Evolutionary conservation across 2,329 filamentous ascomycete genomes (phyloP).

Genomic region (Exophiala dermatitidis): DNA sequence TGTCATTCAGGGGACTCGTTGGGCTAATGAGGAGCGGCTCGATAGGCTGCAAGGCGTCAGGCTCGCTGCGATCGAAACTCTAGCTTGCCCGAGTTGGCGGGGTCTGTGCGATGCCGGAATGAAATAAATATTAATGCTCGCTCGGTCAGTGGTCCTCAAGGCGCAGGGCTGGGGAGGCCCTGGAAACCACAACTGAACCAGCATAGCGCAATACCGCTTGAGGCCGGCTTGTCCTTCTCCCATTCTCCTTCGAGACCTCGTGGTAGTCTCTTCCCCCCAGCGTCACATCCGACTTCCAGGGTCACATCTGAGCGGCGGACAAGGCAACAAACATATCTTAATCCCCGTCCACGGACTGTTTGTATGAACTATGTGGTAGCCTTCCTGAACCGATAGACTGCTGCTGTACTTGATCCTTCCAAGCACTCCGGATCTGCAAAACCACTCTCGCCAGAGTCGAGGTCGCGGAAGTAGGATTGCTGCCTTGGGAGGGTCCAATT

Average conservation of each 20-base stretch:
- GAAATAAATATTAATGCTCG: background rate
- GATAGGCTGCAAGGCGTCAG: background rate
- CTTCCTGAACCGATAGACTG: background rate
- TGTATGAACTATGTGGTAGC: background rate
- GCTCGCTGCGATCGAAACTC: background rate
- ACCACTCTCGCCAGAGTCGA: background rate
- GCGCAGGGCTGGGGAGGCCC: background rate
- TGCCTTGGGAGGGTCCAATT: slow-evolving; percentile 3
- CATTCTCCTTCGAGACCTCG: background rate
- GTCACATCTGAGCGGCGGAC: slow-evolving; percentile 19
- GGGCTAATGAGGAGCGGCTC: no score
- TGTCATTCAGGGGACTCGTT: background rate
- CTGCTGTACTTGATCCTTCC: slow-evolving; percentile 1
- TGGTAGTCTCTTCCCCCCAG: slow-evolving; percentile 9
- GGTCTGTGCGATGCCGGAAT: background rate
- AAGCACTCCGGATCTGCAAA: background rate
- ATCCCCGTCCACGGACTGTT: background rate
- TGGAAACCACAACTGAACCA: background rate
- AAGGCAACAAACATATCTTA: slow-evolving; percentile 5
- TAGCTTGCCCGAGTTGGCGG: background rate
- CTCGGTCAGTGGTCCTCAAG: background rate
- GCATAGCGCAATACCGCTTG: background rate
- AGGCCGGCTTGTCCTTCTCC: slow-evolving; percentile 8
- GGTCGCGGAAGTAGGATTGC: background rate
- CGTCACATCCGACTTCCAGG: slow-evolving; percentile 21